phyloP scores from a whole-genome alignment of 495 filamentous ascomycete genomes.

The Copromyces sp. region DNA sequence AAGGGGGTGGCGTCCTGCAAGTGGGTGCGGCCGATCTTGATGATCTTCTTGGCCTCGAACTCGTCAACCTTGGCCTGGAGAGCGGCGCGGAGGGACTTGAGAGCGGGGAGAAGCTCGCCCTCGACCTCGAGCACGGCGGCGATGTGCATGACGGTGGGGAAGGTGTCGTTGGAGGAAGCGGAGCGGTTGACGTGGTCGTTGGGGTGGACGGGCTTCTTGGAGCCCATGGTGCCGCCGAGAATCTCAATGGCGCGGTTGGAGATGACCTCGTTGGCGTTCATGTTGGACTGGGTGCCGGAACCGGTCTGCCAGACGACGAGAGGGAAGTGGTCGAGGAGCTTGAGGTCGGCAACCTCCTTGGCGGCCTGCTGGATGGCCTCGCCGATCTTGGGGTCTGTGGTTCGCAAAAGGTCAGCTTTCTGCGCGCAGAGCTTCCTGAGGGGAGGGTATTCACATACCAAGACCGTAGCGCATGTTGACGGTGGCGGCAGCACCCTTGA shows the following conservation, averaged over 20 bases:
- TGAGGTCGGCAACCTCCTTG: conserved; percentile 82
- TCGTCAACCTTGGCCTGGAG: conserved; percentile 83
- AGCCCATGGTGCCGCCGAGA: conserved; percentile 83
- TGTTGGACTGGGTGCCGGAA: conserved; percentile 98
- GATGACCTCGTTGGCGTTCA: conserved; percentile 99
- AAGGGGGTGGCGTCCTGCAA: conserved; percentile 95
- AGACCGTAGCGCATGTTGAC: conserved; percentile 96
- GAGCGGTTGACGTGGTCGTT: conserved; percentile 99
- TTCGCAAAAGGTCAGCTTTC: conserved; percentile 11
- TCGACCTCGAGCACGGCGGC: conserved; percentile 91
- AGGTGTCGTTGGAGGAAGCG: conserved; percentile 97
- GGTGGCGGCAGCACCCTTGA: conserved; percentile 91
- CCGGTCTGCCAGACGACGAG: conserved; percentile 99
- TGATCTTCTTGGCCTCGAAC: conserved; percentile 72
- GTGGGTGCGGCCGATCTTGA: conserved; percentile 98
- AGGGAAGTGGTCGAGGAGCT: conserved; percentile 95
- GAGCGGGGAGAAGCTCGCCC: conserved; percentile 69
- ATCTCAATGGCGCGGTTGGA: conserved; percentile 99
- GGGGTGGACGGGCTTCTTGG: conserved; percentile 96
- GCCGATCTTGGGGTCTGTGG: conserved; percentile 74
- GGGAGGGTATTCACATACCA: conserved; percentile 47
- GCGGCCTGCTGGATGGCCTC: conserved; percentile 92
- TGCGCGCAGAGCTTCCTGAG: background rate
- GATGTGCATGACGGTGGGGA: conserved; percentile 99
- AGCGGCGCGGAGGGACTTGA: conserved; percentile 69